These are phyloP conservation scores for Gossypium herbaceum DNA, from an alignment of 345 rosid genomes.

Conservation along the genomic window DNA sequence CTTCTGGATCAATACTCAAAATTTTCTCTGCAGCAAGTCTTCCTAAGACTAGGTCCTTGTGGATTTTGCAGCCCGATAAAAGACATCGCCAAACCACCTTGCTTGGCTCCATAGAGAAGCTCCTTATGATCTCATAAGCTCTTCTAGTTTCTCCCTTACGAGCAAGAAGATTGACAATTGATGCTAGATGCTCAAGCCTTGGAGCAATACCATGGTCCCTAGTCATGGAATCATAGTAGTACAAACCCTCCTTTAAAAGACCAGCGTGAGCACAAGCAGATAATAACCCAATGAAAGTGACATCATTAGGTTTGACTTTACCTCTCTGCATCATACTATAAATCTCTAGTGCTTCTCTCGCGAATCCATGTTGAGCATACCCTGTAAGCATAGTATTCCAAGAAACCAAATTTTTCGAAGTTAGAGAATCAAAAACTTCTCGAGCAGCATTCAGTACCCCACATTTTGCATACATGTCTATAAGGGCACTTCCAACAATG, in stretches of 20 bases:
- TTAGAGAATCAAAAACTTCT: slow-evolving; percentile 28
- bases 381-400: slow-evolving; percentile 36
- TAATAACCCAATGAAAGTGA: slow-evolving; percentile 30
- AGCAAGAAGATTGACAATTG: slow-evolving; percentile 33
- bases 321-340: slow-evolving; percentile 26
- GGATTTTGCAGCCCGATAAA: slow-evolving; percentile 29
- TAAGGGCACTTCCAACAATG: slow-evolving; percentile 29
- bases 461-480: slow-evolving; percentile 37
- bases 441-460: slow-evolving; percentile 31
- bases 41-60: slow-evolving; percentile 30
- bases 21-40: slow-evolving; percentile 31
- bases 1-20: slow-evolving; percentile 29
- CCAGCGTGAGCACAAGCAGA: slow-evolving; percentile 33
- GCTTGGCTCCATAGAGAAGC: slow-evolving; percentile 21
- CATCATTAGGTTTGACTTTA: slow-evolving; percentile 27
- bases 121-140: slow-evolving; percentile 30
- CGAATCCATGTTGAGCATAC: slow-evolving; percentile 34
- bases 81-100: slow-evolving; percentile 38
- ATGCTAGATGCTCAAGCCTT: slow-evolving; percentile 30
- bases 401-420: slow-evolving; percentile 29
- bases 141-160: slow-evolving; percentile 26
- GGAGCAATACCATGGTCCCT: slow-evolving; percentile 27
- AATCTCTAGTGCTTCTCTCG: slow-evolving; percentile 26
- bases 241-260: slow-evolving; percentile 30
- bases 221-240: slow-evolving; percentile 28